phyloP scores from a whole-genome alignment of 1,139 yeast species.

The Yamadazyma spencermartinsiae region DNA sequence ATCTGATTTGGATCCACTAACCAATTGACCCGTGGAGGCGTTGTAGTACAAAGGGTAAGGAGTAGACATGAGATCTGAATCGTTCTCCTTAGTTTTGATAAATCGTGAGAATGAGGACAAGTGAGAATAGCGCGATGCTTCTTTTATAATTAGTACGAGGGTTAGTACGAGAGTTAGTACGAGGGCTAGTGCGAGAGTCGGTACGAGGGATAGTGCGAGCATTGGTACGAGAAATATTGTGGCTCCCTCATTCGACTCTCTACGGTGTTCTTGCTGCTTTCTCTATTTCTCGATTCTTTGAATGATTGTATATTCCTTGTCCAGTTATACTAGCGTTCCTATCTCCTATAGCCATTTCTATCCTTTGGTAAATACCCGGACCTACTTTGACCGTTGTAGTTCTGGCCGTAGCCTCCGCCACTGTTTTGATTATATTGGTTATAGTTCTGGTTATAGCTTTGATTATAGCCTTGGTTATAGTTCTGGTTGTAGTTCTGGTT shows the following conservation, averaged over 20 bases:
- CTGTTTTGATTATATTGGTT: constrained; percentile 7
- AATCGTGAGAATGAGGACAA: too few species aligned
- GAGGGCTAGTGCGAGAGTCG: too few species aligned
- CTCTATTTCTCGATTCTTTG: constrained; percentile 3
- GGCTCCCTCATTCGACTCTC: too few species aligned
- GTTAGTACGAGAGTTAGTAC: too few species aligned
- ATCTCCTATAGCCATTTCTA: constrained; percentile 23
- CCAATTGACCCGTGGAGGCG: constrained; percentile 5
- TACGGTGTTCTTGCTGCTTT: too few species aligned
- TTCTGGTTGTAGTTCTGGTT: constrained; percentile 3
- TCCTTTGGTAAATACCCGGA: constrained; percentile 4
- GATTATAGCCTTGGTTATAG: background rate
- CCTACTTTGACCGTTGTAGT: constrained; percentile 12
- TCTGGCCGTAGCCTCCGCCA: constrained; percentile 6
- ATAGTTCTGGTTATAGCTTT: constrained; percentile 12
- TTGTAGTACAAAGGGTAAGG: constrained; percentile 4
- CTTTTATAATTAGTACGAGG: too few species aligned
- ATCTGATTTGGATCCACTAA: constrained; percentile 9
- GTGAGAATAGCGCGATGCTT: too few species aligned
- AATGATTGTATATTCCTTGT: background rate
- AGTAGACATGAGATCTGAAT: too few species aligned
- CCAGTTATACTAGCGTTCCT: background rate
- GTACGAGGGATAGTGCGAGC: too few species aligned
- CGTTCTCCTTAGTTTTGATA: too few species aligned
- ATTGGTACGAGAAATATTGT: too few species aligned